Conservation (phyloP, 345 rosid species). For the Linum usitatissimum region DNA sequence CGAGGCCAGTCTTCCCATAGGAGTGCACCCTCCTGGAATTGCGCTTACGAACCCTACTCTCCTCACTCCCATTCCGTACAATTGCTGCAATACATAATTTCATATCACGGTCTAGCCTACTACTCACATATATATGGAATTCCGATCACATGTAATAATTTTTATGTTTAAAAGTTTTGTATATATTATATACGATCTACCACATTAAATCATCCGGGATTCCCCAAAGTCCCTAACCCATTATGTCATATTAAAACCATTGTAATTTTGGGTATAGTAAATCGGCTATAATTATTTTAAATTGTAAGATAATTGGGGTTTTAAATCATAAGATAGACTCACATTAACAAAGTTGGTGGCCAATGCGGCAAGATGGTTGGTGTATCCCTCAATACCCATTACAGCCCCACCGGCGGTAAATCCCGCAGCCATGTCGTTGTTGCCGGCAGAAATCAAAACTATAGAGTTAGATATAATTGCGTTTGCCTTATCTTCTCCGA, state of each 20-base stretch:
- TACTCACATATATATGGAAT: too few relatives aligned
- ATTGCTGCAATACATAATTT: not conserved
- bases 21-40: not conserved
- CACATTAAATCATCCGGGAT: too few relatives aligned
- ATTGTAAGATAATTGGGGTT: too few relatives aligned
- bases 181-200: too few relatives aligned
- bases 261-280: too few relatives aligned
- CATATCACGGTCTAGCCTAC: too few relatives aligned
- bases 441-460: not conserved
- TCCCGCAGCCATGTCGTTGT: not conserved
- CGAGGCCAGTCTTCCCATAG: not conserved
- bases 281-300: too few relatives aligned
- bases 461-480: not conserved
- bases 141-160: too few relatives aligned
- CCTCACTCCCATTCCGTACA: not conserved
- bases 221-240: too few relatives aligned
- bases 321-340: not conserved
- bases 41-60: not conserved
- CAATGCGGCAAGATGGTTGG: not conserved
- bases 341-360: not conserved
- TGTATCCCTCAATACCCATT: not conserved
- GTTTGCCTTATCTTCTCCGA: not conserved
- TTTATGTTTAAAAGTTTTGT: too few relatives aligned
- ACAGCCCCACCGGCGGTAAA: not conserved
- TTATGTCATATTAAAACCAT: too few relatives aligned